Percentiles rank a stretch among this genome's conserved stretches.
Conservation (phyloP, 108 stramenopile species). For the Cylindrotheca fusiformis region DNA sequence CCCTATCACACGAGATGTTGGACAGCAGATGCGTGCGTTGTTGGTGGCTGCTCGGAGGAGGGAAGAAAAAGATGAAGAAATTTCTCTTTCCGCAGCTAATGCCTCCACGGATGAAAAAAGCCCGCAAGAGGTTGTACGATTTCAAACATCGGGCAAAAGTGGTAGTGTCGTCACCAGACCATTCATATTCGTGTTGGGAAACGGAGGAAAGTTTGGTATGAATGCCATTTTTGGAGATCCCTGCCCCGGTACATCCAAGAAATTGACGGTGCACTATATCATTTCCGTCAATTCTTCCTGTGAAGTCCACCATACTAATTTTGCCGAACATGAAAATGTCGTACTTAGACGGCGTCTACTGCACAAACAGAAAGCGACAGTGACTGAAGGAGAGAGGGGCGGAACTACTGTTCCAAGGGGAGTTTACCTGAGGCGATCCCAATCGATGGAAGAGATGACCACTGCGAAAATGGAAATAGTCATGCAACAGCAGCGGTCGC, state of each 20-base stretch:
- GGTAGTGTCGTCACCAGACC: background rate
- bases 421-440: too few species aligned
- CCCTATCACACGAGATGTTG: conserved; percentile 52
- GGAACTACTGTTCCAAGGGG: too few species aligned
- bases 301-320: conserved; percentile 39
- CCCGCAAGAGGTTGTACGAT: conserved; percentile 2
- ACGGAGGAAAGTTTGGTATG: conserved; percentile 1
- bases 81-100: background rate
- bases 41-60: conserved; percentile 2
- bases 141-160: background rate
- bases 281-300: conserved; percentile 9
- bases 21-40: conserved; percentile 38
- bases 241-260: conserved; percentile 66
- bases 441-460: background rate
- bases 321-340: conserved; percentile 63
- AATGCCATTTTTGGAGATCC: conserved; percentile 73
- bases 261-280: conserved; percentile 39
- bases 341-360: conserved; percentile 35
- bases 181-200: background rate
- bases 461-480: background rate
- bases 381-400: background rate
- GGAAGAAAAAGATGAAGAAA: background rate
- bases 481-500: background rate
- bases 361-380: background rate
- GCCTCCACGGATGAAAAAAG: conserved; percentile 8